Evolutionary conservation across 2,329 filamentous ascomycete species (phyloP).

Genomic region (Fusarium nisikadoi): DNA sequence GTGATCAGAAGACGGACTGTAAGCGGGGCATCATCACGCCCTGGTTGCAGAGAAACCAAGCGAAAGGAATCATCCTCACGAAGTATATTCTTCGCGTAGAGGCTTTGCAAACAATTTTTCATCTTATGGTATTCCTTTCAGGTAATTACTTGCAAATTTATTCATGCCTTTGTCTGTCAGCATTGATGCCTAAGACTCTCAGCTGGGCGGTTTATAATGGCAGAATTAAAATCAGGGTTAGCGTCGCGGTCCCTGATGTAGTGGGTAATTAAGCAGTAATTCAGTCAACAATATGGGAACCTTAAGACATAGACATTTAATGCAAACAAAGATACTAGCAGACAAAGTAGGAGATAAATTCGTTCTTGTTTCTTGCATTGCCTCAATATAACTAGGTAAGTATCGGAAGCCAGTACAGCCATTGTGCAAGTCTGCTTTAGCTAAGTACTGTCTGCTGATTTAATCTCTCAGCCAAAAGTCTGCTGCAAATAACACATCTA

Average conservation of each 20-base stretch:
- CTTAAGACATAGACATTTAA: not conserved
- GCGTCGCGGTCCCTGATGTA: not conserved
- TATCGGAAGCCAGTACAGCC: not conserved
- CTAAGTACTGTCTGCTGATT: no score
- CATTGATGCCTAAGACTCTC: not conserved
- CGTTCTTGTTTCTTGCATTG: no score
- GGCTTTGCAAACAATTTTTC: not conserved
- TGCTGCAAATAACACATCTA: no score
- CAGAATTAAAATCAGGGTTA: not conserved
- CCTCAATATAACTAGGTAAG: no score
- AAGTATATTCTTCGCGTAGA: not conserved
- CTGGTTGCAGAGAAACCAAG: not conserved
- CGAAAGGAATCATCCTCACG: not conserved
- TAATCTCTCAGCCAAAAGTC: no score
- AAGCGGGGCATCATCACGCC: not conserved
- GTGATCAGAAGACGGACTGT: not conserved
- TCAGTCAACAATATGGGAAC: not conserved
- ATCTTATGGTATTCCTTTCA: rapidly evolving
- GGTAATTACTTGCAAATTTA: rapidly evolving
- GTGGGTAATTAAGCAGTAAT: no score
- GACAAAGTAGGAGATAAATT: no score
- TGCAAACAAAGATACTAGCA: no score
- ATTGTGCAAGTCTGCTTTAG: no score
- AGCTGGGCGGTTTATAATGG: not conserved
- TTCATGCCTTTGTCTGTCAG: not conserved